Evolutionary conservation across 345 rosid genomes (phyloP), one percentile per base, ranked within the genome.

Genomic region (Psidium guajava): DNA sequence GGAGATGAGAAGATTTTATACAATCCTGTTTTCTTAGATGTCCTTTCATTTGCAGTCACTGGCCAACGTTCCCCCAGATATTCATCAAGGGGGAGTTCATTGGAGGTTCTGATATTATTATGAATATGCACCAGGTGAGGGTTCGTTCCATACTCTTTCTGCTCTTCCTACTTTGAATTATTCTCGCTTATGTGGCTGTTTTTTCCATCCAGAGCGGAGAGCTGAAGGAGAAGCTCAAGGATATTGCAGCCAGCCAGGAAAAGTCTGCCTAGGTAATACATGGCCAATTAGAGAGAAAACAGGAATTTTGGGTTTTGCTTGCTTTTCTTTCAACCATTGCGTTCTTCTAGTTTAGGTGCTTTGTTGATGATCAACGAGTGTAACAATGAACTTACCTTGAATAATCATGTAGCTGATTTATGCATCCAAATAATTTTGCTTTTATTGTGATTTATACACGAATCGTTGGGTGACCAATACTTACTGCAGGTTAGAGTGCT

Each of bases 41-140:
- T 69, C 20, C 25, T 55, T 82, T 87, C 83, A 21, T 85, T 40
- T 90, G 91, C 92, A 97, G 99, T 92, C 87, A 90, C 81, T 97
- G 99, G 99, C 99, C 99, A 10, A 97, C 99, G 56, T 97, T 96
- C 89, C 99, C 99, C 5, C 99, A 96, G 88, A 90, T 97, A 86
- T 96, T 97, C 88, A 92, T 97, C 52, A 96, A 93, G 86, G 99
- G 99, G 50, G 99, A 97, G 90, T 96, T 97, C 83, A 86, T 95
- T 81, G 99, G 99, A 54, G 99, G 99, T 69, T 97, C 98, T 13
- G 99, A 97, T 92, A 95, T 97, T 87, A 90, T 96, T 85, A 92
- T 97, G 85, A 94, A 89, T 83, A 89, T 96, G 98, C 99, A 97
- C 89, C 98, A 95, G 99, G 99, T 96, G 85, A 84, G 75, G 84